Evolutionary conservation across 2,329 filamentous ascomycete species (phyloP).

Genomic region (Fusarium zealandicum): DNA sequence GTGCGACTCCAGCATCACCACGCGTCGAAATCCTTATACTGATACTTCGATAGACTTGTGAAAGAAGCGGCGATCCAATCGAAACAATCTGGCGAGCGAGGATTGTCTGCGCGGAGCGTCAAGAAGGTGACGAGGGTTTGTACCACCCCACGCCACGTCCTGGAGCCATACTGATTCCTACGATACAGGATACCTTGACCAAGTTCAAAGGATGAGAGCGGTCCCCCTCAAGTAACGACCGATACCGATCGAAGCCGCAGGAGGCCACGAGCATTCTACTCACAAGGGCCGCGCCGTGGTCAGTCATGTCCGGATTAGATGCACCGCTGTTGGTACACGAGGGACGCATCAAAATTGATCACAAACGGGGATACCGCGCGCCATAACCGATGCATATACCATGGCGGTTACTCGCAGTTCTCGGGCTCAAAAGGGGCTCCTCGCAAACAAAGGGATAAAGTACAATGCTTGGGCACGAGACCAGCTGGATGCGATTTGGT

Average conservation of each 20-base stretch:
- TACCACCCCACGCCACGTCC: constrained; percentile 15
- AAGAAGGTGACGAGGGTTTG: constrained; percentile 78
- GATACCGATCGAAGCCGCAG: neutral
- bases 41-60: constrained; percentile 64
- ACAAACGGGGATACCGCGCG: neutral
- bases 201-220: constrained; percentile 70
- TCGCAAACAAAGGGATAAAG: constrained; percentile 6
- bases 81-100: constrained; percentile 75
- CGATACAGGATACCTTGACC: constrained; percentile 65
- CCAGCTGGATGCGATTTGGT: constrained; percentile 32
- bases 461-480: constrained; percentile 36
- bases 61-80: constrained; percentile 81
- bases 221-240: neutral
- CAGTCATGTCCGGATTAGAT: neutral
- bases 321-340: neutral
- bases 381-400: neutral
- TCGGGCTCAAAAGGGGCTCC: constrained; percentile 8
- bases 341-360: neutral
- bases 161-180: constrained; percentile 15
- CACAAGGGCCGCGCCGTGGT: constrained; percentile 9
- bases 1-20: constrained; percentile 46
- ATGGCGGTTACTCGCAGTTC: neutral
- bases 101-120: constrained; percentile 77
- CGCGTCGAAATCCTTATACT: neutral
- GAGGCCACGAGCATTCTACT: neutral